Evolutionary conservation across 495 filamentous ascomycete genomes (phyloP).

Genomic region (Penicillium lividum): DNA sequence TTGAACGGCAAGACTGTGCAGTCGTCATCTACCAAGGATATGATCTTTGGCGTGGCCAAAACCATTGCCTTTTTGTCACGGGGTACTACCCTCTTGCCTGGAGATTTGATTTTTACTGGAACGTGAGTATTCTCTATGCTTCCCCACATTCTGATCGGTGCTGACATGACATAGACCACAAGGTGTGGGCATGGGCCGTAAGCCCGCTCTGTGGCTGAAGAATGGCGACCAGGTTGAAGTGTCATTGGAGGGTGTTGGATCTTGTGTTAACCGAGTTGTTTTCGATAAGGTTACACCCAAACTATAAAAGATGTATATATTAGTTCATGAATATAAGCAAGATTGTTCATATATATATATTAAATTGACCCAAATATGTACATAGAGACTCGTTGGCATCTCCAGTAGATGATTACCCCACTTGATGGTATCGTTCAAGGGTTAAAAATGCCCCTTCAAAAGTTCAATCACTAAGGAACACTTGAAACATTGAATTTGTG

Average conservation of each 20-base stretch:
- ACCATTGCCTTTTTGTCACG: slow-evolving; percentile 74
- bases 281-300: slow-evolving; percentile 59
- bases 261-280: slow-evolving; percentile 70
- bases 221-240: slow-evolving; percentile 81
- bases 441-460: neutral
- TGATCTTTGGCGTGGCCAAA: slow-evolving; percentile 77
- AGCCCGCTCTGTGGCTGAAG: slow-evolving; percentile 73
- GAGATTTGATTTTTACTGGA: slow-evolving; percentile 84
- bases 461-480: too few relatives aligned
- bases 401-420: neutral
- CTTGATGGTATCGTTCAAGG: too few relatives aligned
- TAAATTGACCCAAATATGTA: too few relatives aligned
- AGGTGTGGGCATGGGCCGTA: slow-evolving; percentile 77
- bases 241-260: slow-evolving; percentile 68
- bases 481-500: neutral
- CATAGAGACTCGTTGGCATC: too few relatives aligned
- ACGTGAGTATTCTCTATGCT: slow-evolving; percentile 56
- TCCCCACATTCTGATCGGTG: neutral
- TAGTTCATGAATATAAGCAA: neutral
- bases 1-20: slow-evolving; percentile 75
- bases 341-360: neutral
- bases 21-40: slow-evolving; percentile 72
- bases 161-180: slow-evolving; percentile 52
- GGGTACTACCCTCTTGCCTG: slow-evolving; percentile 75
- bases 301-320: slow-evolving; percentile 35